Percentiles rank a stretch among this genome's conserved stretches.
Conservation (phyloP, 768 basidiomycete species). For the Calocybe gangraenosa region DNA sequence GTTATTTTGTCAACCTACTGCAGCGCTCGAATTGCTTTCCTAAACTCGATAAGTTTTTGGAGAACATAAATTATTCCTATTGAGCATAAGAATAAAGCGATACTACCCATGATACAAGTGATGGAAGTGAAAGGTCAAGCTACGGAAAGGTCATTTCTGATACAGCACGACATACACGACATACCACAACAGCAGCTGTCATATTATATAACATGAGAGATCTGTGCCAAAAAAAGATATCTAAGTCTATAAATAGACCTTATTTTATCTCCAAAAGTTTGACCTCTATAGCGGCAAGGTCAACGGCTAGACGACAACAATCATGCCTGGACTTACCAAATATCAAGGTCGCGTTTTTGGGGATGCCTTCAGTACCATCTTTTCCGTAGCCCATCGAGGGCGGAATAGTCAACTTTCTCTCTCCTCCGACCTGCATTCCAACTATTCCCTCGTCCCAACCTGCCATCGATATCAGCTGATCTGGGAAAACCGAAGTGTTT, state of each 20-base stretch:
- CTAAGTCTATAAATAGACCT: no score
- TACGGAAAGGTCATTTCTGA: no score
- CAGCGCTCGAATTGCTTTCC: slow-evolving; percentile 23
- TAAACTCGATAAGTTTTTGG: slow-evolving; percentile 17
- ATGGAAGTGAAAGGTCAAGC: no score
- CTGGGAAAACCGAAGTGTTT: not conserved
- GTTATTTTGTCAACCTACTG: no score
- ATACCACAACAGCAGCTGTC: no score
- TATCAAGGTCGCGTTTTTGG: slow-evolving; percentile 72
- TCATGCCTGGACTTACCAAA: slow-evolving; percentile 58
- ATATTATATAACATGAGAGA: no score
- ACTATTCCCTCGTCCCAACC: slow-evolving; percentile 91
- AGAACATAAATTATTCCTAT: slow-evolving; percentile 17
- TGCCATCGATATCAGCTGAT: slow-evolving; percentile 19
- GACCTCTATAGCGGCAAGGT: slow-evolving; percentile 45
- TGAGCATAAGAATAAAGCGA: slow-evolving; percentile 12
- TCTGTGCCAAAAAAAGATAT: no score
- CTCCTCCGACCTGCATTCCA: slow-evolving; percentile 91
- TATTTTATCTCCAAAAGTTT: slow-evolving; percentile 70
- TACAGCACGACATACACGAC: no score
- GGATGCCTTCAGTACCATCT: slow-evolving; percentile 52
- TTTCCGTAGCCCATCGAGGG: slow-evolving; percentile 73
- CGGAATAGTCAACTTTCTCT: slow-evolving; percentile 77
- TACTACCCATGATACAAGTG: slow-evolving; percentile 9
- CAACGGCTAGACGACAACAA: not conserved